These are phyloP conservation scores for Pezicula neosporulosa DNA, from an alignment of 2,329 filamentous ascomycete species.

Conservation along the genomic window DNA sequence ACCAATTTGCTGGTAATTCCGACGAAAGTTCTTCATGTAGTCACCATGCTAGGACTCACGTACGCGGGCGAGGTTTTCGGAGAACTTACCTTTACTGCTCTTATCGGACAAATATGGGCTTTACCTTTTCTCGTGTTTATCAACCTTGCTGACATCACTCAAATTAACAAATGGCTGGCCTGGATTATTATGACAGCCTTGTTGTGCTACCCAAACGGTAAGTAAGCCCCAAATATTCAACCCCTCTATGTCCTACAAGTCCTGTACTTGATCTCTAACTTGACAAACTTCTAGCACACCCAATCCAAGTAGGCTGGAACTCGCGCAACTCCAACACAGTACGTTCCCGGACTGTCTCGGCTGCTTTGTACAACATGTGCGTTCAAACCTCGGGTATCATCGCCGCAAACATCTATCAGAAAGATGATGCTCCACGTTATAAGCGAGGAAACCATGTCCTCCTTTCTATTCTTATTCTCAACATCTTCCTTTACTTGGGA, in stretches of 20 bases:
- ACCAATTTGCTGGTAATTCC: slow-evolving; percentile 64
- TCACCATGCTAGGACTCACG: slow-evolving; percentile 30
- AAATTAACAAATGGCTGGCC: slow-evolving; percentile 37
- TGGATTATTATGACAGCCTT: slow-evolving; percentile 39
- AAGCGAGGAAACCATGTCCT: slow-evolving; percentile 50
- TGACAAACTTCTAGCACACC: slow-evolving; percentile 31
- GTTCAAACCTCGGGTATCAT: slow-evolving; percentile 38
- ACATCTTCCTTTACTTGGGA: slow-evolving; percentile 41
- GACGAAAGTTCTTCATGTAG: slow-evolving; percentile 44
- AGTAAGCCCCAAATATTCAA: not conserved
- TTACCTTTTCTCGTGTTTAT: slow-evolving; percentile 51
- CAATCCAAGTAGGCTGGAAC: slow-evolving; percentile 45
- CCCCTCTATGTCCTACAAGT: not conserved
- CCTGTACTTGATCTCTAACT: not conserved
- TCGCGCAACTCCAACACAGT: slow-evolving; percentile 58
- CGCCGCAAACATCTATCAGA: slow-evolving; percentile 33
- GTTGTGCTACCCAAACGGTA: slow-evolving; percentile 38
- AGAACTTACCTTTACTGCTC: slow-evolving; percentile 45
- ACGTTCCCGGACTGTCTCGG: slow-evolving; percentile 57
- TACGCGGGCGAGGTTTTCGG: slow-evolving; percentile 42
- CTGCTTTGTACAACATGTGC: slow-evolving; percentile 58
- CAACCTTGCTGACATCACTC: slow-evolving; percentile 33
- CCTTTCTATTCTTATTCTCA: slow-evolving; percentile 44
- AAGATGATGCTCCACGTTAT: slow-evolving; percentile 47
- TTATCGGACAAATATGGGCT: slow-evolving; percentile 54